Percentiles rank a stretch among this genome's conserved stretches.
Evolutionary conservation across 345 rosid genomes (phyloP).

Genomic region (Cardamine chenopodiifolia): DNA sequence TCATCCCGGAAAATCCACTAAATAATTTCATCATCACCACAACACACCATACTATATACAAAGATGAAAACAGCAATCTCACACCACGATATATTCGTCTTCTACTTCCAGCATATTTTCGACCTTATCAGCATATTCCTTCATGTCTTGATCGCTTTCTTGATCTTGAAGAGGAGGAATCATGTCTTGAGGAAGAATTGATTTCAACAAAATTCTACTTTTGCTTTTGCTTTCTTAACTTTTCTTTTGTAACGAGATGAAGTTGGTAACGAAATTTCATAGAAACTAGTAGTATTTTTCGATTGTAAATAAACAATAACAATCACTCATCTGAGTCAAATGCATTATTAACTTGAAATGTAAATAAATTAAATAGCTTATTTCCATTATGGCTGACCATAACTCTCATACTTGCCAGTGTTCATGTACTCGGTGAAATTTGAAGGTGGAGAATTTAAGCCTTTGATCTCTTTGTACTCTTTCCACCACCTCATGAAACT

Average conservation of each 20-base stretch:
- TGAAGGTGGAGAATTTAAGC: conserved; percentile 22
- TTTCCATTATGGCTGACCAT: conserved; percentile 26
- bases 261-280: neutral
- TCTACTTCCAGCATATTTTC: neutral
- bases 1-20: too few species aligned
- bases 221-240: neutral
- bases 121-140: neutral
- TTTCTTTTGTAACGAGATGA: neutral
- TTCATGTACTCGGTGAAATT: conserved; percentile 50
- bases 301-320: neutral
- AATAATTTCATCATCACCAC: too few species aligned
- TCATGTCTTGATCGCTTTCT: neutral
- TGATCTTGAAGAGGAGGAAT: neutral
- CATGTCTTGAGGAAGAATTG: neutral
- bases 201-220: neutral
- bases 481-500: conserved; percentile 80
- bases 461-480: conserved; percentile 44
- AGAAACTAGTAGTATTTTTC: neutral
- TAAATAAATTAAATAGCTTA: neutral
- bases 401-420: conserved; percentile 27
- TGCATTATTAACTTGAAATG: neutral
- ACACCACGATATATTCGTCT: neutral
- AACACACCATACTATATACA: neutral
- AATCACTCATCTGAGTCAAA: neutral
- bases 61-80: too few species aligned